Evolutionary conservation across 2,329 filamentous ascomycete genomes (phyloP), one percentile per base, ranked within the genome.

Genomic region (Fusarium gaditjirri): DNA sequence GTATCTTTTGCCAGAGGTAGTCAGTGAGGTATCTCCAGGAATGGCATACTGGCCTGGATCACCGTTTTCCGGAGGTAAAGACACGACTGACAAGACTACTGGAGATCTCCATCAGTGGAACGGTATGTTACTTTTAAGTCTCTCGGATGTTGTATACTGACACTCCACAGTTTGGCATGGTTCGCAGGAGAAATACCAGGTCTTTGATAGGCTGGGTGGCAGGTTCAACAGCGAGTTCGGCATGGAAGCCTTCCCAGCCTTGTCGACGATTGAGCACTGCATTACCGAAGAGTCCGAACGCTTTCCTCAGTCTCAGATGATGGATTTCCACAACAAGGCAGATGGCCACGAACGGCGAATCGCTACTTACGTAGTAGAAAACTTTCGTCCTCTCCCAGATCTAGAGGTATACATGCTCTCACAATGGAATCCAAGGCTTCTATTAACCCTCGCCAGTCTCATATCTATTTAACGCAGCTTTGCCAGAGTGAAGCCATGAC

Each of bases 401-500:
- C 27, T 60, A 8, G 47, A 55, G 14, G 57, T 60, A 57, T 17
- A 3, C 2, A 21, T 29, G 3, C 19, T 8, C 23, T 3, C 5
- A 2, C 2, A 11, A 7, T 3, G 5, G 23, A 35, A 29, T 14
- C 14, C 17, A 4, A 14, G 3, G n/a, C n/a, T 1, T 23, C 21
- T 36, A 7, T 14, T 60, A 11, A 60, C 9, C 23, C 9, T 11
- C 23, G 2, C 5, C 6, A 60, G 57, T 25, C 35, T 23, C 57
- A 60, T 5, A n/a, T 60, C 16, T 60, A 60, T 5, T 23, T 60
- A 3, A 55, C 57, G 16, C 57, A 60, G 19, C 19, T 60, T 11
- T 60, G 57, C 7, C 57, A 60, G 9, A 60, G 57, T n/a, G 57
- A 60, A 27, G 57, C 57, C 19, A 60, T 60, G 47, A 60, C 29